Evolutionary conservation across 202 grass and related monocot genomes (phyloP).

Genomic region (Schoenoplectus triqueter): DNA sequence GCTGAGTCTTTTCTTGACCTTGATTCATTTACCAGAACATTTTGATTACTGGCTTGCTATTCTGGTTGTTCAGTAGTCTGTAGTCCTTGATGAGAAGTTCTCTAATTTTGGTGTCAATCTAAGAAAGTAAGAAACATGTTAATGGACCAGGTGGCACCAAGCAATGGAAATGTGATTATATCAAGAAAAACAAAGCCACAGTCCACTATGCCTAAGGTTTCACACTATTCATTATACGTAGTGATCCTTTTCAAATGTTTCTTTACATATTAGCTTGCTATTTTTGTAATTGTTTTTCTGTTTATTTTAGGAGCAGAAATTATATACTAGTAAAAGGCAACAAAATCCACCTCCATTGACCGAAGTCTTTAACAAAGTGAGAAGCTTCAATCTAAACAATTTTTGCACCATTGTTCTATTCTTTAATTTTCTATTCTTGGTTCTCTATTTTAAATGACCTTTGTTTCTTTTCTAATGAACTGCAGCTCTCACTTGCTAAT

Average conservation of each 20-base stretch:
- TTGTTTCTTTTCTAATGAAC: conserved; percentile 25
- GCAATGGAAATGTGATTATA: not conserved
- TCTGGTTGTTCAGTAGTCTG: not conserved
- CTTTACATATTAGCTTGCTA: not conserved
- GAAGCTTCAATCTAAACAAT: not conserved
- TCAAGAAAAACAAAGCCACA: conserved; percentile 59
- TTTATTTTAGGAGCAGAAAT: conserved; percentile 73
- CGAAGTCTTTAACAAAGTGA: conserved; percentile 92
- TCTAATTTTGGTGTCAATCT: not conserved
- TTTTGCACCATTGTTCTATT: not conserved
- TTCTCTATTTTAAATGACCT: not conserved
- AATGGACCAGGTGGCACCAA: conserved; percentile 51
- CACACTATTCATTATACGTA: not conserved
- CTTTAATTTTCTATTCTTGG: not conserved
- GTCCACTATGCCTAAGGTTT: conserved; percentile 71
- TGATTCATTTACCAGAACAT: conserved; percentile 18
- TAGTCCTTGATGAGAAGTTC: not conserved
- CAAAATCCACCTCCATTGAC: conserved; percentile 61
- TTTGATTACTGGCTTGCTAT: conserved; percentile 1
- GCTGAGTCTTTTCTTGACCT: not conserved
- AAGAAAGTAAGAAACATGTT: conserved; percentile 14
- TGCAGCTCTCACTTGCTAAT: conserved; percentile 65
- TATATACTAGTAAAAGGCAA: conserved; percentile 60
- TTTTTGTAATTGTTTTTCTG: conserved; percentile 31
- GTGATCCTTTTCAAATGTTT: not conserved